Evolutionary conservation across 176 grass and related monocot species (phyloP), one percentile per base, ranked within the genome.

Genomic region (Carex parvula): DNA sequence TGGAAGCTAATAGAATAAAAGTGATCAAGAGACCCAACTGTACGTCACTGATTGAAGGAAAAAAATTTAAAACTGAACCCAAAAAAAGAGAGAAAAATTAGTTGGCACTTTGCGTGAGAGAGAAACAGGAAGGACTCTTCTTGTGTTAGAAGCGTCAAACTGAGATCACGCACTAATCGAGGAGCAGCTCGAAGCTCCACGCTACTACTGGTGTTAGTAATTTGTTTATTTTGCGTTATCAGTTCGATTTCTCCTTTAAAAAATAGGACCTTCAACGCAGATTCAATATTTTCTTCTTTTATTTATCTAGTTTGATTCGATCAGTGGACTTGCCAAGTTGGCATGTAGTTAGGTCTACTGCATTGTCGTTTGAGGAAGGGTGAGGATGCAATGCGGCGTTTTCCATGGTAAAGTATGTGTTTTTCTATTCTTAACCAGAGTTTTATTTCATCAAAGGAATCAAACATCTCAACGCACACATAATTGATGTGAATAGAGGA

Each of bases 31-130:
- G 50, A 55, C 3, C 63, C 4, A 68, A 67, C 17, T 16, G 3
- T 58, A 52, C 4, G 17, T 64, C 21, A 82, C 20, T 2, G 66
- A 15, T 66, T 82, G 39, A 82, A 32, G 41, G 33, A 82, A 67
- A 82, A n/a, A 67, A 16, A 6, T 66, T 35, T 63, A 46, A n/a
- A 62, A 67, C 22, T 67, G 61, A 13, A 67, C 80, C 61, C 13
- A 52, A 32, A 83, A 44, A 61, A 57, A 3, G 12, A 50, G 62
- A 32, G 20, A 66, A 35, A 39, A 21, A 67, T 55, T 14, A 67
- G 41, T 65, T 83, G 80, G 41, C 41, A 83, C 80, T 83, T 83
- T 83, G 80, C 57, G 80, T 83, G 62, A 83, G 62, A 83, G 80
- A 65, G 42, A 64, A 83, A 64, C 35, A 52, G 37, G 79, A 81